Conservation (phyloP, 345 rosid species). For the Cochlearia excelsa region DNA sequence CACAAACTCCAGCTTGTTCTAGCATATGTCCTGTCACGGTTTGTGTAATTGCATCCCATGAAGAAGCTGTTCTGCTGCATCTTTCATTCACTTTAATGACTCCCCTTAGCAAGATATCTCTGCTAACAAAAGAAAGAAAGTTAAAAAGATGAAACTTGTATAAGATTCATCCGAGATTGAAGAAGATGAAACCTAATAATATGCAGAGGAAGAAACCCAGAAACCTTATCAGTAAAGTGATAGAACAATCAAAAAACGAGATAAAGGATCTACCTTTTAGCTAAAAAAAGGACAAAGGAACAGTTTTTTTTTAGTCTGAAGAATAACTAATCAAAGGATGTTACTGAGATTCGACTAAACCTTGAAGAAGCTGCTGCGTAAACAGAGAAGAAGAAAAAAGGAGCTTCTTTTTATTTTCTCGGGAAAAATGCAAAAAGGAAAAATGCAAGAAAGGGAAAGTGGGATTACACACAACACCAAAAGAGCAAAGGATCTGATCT, state of each 20-base stretch:
- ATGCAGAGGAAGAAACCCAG: constrained; percentile 8
- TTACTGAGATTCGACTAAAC: constrained; percentile 22
- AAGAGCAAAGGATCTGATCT: constrained; percentile 30
- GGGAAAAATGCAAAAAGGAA: constrained; percentile 30
- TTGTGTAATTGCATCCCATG: constrained; percentile 34
- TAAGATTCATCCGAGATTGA: too few relatives aligned
- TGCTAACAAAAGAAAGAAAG: too few relatives aligned
- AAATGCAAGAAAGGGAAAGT: constrained; percentile 18
- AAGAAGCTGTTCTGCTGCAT: constrained; percentile 37
- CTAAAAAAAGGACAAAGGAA: not conserved
- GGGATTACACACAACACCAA: constrained; percentile 14
- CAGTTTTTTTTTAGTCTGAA: not conserved
- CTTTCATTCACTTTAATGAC: constrained; percentile 39
- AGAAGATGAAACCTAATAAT: too few relatives aligned
- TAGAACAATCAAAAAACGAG: not conserved
- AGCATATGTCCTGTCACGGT: constrained; percentile 16
- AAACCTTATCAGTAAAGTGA: constrained; percentile 25
- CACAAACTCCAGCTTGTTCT: constrained; percentile 30
- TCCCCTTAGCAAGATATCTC: constrained; percentile 18
- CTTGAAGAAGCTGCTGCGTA: constrained; percentile 12
- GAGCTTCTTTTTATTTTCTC: constrained; percentile 24
- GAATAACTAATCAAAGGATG: not conserved
- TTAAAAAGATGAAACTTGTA: too few relatives aligned
- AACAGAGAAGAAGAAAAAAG: constrained; percentile 17
- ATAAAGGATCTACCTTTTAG: constrained; percentile 25